A percentile compares a stretch with the other conserved stretches of the same genome.
phyloP scores from a whole-genome alignment of 1,284 basidiomycete genomes.

The Naganishia cerealis region DNA sequence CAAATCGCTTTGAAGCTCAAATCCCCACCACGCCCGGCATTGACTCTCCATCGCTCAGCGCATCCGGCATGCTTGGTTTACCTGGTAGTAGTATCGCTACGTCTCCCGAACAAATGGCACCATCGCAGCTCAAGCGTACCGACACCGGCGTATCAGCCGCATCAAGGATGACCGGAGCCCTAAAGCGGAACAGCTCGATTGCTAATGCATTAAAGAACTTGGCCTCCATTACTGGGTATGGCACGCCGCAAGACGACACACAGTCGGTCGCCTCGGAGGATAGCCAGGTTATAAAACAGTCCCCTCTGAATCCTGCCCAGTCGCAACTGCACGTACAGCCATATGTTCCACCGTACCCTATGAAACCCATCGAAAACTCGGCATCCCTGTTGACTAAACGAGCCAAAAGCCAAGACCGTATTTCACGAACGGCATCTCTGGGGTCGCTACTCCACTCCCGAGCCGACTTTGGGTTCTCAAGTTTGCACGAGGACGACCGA shows the following conservation, averaged over 20 bases:
- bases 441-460: constrained; percentile 31
- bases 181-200: constrained; percentile 78
- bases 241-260: constrained; percentile 28
- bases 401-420: constrained; percentile 20
- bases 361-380: constrained; percentile 34
- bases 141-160: constrained; percentile 25
- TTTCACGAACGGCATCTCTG: constrained; percentile 30
- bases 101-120: constrained; percentile 12
- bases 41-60: constrained; percentile 15
- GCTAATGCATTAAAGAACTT: constrained; percentile 77
- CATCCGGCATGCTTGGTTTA: not conserved
- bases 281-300: constrained; percentile 56
- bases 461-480: constrained; percentile 29
- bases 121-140: constrained; percentile 22
- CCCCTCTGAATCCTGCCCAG: constrained; percentile 47
- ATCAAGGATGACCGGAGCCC: constrained; percentile 51
- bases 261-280: constrained; percentile 35
- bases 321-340: constrained; percentile 70
- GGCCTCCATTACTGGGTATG: constrained; percentile 56
- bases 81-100: not conserved
- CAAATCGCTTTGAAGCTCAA: constrained; percentile 12
- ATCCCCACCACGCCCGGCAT: constrained; percentile 15
- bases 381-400: constrained; percentile 11
- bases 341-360: constrained; percentile 70
- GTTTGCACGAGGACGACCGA: constrained; percentile 7